phyloP scores from a whole-genome alignment of 2,329 filamentous ascomycete species.

The Didymella sp. region DNA sequence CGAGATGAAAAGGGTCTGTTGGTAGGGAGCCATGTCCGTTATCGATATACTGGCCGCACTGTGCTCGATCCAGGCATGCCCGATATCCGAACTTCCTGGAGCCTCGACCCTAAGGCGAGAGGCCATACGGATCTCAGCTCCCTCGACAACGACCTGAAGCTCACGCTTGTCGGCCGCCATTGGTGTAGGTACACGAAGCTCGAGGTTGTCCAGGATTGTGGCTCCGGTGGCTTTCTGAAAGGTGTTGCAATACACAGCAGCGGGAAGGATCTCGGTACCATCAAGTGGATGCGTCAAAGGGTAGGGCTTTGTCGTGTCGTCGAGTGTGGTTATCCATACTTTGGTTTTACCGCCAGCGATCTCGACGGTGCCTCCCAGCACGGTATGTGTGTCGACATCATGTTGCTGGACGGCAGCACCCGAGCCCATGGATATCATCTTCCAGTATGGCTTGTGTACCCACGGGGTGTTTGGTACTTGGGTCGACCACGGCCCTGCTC shows the following conservation, averaged over 20 bases:
- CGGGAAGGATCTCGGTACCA: conserved; percentile 55
- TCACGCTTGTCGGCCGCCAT: conserved; percentile 45
- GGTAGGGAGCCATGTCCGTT: conserved; percentile 16
- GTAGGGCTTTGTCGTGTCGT: conserved; percentile 52
- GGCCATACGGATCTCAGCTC: conserved; percentile 41
- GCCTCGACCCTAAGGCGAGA: conserved; percentile 40
- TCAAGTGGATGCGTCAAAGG: conserved; percentile 52
- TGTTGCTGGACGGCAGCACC: conserved; percentile 14
- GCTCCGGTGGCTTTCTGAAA: conserved; percentile 47
- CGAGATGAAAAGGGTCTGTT: conserved; percentile 31
- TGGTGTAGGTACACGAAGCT: conserved; percentile 48
- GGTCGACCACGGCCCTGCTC: conserved; percentile 15
- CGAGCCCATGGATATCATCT: conserved; percentile 17
- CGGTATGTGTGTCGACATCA: conserved; percentile 24
- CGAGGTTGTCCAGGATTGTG: conserved; percentile 41
- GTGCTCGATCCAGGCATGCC: conserved; percentile 47
- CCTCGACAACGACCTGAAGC: conserved; percentile 49
- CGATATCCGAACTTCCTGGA: conserved; percentile 1
- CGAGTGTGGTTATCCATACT: conserved; percentile 43
- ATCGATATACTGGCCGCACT: conserved; percentile 29
- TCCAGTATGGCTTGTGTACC: conserved; percentile 32
- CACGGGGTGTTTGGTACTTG: conserved; percentile 36
- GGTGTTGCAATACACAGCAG: conserved; percentile 53
- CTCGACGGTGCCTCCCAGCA: conserved; percentile 22
- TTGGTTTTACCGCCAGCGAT: conserved; percentile 21